Evolutionary conservation across 345 rosid genomes (phyloP).

Genomic region (Euphorbia tirucalli): DNA sequence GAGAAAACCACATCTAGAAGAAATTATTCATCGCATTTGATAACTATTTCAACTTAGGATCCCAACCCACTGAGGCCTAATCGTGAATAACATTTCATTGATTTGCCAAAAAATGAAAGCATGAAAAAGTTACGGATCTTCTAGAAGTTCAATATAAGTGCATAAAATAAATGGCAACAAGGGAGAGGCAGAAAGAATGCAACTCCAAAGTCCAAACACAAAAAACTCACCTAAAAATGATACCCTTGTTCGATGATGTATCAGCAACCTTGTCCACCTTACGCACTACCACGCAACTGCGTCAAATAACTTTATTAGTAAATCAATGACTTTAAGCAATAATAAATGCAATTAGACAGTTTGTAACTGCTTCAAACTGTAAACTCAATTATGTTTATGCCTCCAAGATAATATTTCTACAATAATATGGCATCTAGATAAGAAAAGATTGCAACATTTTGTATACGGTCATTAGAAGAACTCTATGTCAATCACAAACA

Average conservation of each 20-base stretch:
- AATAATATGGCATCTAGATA: not conserved
- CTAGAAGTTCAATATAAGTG: not conserved
- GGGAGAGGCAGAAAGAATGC: not conserved
- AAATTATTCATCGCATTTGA: not conserved
- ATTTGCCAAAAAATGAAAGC: constrained; percentile 2
- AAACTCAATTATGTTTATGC: not conserved
- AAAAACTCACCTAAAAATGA: constrained; percentile 47
- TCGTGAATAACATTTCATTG: not conserved
- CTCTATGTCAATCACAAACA: not conserved
- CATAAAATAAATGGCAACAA: not conserved
- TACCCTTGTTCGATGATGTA: constrained; percentile 43
- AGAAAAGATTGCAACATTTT: no score
- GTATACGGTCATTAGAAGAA: not conserved
- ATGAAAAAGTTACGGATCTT: not conserved
- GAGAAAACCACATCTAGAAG: not conserved
- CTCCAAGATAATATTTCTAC: not conserved
- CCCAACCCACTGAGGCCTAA: not conserved
- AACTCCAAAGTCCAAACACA: not conserved
- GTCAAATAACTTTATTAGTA: constrained; percentile 19
- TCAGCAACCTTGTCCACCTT: constrained; percentile 55
- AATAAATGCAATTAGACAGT: not conserved
- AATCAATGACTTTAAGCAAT: not conserved
- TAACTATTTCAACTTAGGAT: not conserved
- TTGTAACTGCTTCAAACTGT: not conserved
- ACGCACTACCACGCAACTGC: constrained; percentile 65